Evolutionary conservation across 2,329 filamentous ascomycete genomes (phyloP).

Genomic region (Coniochaeta hoffmannii): DNA sequence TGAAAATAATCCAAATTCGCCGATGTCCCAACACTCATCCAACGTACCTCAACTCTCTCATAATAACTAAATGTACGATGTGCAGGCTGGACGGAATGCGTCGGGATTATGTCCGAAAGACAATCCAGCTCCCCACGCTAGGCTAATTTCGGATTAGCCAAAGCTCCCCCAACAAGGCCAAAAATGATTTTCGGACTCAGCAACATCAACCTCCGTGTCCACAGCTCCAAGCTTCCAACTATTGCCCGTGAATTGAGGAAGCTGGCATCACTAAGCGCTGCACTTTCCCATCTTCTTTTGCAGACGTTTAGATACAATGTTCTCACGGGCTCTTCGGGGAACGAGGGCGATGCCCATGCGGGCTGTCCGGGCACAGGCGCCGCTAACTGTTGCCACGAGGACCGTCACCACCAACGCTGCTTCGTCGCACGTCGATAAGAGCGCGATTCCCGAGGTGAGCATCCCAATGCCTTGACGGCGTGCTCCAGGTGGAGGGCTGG

Average conservation of each 20-base stretch:
- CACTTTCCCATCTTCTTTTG: background rate
- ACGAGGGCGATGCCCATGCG: slow-evolving; percentile 55
- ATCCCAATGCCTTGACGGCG: background rate
- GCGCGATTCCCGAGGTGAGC: slow-evolving; percentile 46
- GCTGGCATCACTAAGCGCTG: slow-evolving; percentile 4
- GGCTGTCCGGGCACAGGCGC: slow-evolving; percentile 33
- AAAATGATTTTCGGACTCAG: slow-evolving; percentile 14
- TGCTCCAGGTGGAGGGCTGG: background rate
- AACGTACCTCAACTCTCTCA: too few relatives aligned
- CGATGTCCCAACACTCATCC: background rate
- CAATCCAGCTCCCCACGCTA: slow-evolving; percentile 1
- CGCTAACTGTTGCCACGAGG: slow-evolving; percentile 49
- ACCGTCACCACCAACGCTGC: slow-evolving; percentile 94
- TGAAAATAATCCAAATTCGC: background rate
- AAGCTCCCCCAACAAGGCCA: slow-evolving; percentile 18
- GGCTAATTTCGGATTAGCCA: slow-evolving; percentile 4
- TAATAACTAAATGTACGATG: too few relatives aligned
- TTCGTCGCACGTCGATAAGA: slow-evolving; percentile 79
- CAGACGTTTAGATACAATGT: slow-evolving; percentile 41
- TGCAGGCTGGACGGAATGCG: background rate
- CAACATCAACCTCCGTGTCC: background rate
- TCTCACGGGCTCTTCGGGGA: slow-evolving; percentile 61
- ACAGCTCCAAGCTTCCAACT: slow-evolving; percentile 1
- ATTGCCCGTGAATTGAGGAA: background rate
- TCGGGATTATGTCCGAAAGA: background rate